Evolutionary conservation across 805 yeast genomes (phyloP).

Genomic region (Candida adriatica): DNA sequence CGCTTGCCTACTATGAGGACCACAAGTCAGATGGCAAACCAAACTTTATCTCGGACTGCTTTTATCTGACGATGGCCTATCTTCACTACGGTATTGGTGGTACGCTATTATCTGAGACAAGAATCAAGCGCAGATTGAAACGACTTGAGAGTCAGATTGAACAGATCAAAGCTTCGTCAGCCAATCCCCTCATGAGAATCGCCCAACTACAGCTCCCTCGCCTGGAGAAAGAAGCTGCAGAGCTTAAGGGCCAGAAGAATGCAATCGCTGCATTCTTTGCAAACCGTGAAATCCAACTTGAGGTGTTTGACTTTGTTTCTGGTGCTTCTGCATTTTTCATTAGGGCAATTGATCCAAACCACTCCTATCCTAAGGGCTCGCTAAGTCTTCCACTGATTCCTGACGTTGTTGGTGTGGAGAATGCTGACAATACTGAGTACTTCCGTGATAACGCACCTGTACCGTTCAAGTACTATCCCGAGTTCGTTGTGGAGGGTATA

Average conservation of each 20-base stretch:
- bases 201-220: slow-evolving; percentile 40
- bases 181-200: slow-evolving; percentile 23
- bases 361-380: slow-evolving; percentile 47
- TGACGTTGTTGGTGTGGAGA: slow-evolving; percentile 53
- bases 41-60: slow-evolving; percentile 90
- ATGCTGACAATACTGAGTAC: slow-evolving; percentile 69
- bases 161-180: slow-evolving; percentile 33
- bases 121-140: slow-evolving; percentile 44
- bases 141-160: slow-evolving; percentile 44
- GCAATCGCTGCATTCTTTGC: slow-evolving; percentile 59
- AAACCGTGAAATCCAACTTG: slow-evolving; percentile 50
- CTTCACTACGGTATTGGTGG: slow-evolving; percentile 91
- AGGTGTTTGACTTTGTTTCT: slow-evolving; percentile 67
- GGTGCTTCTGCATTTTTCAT: slow-evolving; percentile 71
- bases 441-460: slow-evolving; percentile 57
- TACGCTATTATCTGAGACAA: slow-evolving; percentile 47
- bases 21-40: slow-evolving; percentile 31
- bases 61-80: slow-evolving; percentile 70
- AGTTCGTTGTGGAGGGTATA: slow-evolving; percentile 76
- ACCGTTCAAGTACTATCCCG: slow-evolving; percentile 83
- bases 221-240: slow-evolving; percentile 35
- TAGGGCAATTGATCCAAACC: slow-evolving; percentile 66
- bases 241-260: slow-evolving; percentile 39
- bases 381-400: slow-evolving; percentile 53
- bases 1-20: slow-evolving; percentile 46